Evolutionary conservation across 768 basidiomycete species (phyloP), one percentile per base, ranked within the genome.

Genomic region (Multifurca ochricompacta): DNA sequence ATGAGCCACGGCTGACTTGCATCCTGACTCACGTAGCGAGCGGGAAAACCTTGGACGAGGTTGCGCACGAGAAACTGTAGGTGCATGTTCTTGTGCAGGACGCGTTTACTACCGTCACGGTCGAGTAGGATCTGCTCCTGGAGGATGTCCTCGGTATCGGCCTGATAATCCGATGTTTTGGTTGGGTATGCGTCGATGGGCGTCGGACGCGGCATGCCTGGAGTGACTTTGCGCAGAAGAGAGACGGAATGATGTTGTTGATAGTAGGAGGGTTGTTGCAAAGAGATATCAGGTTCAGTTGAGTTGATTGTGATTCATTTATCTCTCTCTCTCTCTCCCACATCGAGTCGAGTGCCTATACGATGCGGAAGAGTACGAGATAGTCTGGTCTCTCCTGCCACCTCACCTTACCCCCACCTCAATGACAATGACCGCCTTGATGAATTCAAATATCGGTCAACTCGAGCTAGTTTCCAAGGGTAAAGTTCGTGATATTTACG

Each of bases 401-500:
- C n/a, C n/a, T n/a, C n/a, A n/a, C n/a, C n/a, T n/a, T n/a, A n/a
- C n/a, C n/a, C n/a, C n/a, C n/a, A n/a, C n/a, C n/a, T n/a, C n/a
- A 4, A 14, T 39, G 6, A 36, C 44, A 39, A 59, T 59, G 54
- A 9, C 61, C 8, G 72, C 79, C 7, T 66, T 85, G 27, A 76
- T 78, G 37, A 68, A 76, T 46, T 80, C 83, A 4, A 63, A 84
- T 63, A 71, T 88, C 4, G 79, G 80, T 18, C 73, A 67, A 23
- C 75, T 96, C 47, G 77, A 72, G 23, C 72, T 97, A 2, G 54
- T 97, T 30, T 92, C 91, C 1, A 82, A 77, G 67, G 96, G 96
- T 54, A 99, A 99, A 78, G 96, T 99, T 19, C 82, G 96, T 53
- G 95, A 98, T 69, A 85, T 99, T 65, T 98, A 99, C 71, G 64